phyloP scores from a whole-genome alignment of 176 grass and related monocot species.

The Paspalum notatum region DNA sequence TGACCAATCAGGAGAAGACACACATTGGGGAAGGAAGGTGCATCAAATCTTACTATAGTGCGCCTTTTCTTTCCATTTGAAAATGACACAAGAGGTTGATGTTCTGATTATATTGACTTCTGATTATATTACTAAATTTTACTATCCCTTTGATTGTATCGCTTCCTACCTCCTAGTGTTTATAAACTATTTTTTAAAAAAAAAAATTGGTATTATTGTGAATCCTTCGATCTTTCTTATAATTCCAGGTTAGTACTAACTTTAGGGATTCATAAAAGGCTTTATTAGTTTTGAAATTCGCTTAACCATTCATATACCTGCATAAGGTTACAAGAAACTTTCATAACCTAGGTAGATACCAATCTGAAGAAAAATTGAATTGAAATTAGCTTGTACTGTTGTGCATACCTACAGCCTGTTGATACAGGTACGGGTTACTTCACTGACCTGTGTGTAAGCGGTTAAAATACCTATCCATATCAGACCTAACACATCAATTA shows the following conservation, averaged over 20 bases:
- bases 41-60: constrained; percentile 11
- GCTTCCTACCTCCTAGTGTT: not conserved
- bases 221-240: not conserved
- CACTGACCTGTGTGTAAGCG: constrained; percentile 20
- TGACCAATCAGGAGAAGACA: constrained; percentile 35
- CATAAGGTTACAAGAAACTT: not conserved
- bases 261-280: not conserved
- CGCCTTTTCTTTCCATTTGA: constrained; percentile 21
- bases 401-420: not conserved
- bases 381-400: constrained; percentile 12
- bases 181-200: constrained; percentile 9
- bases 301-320: not conserved
- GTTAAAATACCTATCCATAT: constrained; percentile 40
- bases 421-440: constrained; percentile 2
- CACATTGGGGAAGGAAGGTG: not conserved
- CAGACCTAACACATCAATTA: constrained; percentile 49
- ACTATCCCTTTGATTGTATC: not conserved
- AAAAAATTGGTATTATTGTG: not conserved
- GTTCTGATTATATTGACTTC: not conserved
- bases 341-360: not conserved
- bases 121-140: not conserved
- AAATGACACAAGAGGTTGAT: not conserved
- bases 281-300: not conserved
- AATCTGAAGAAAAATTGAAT: not conserved
- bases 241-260: not conserved